phyloP scores from a whole-genome alignment of 2,329 filamentous ascomycete genomes.

The Zymoseptoria tritici region DNA sequence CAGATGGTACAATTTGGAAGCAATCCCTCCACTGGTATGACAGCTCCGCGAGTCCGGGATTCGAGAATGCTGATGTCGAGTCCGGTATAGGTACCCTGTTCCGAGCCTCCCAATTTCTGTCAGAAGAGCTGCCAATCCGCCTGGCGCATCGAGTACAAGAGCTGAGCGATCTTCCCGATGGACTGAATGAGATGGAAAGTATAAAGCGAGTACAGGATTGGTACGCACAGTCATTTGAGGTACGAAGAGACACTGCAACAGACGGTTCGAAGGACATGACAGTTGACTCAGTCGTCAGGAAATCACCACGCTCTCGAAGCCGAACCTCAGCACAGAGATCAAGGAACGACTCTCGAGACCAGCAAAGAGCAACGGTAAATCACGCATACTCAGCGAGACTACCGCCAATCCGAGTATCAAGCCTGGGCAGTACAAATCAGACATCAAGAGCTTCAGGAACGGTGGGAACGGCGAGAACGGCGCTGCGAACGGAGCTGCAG shows the following conservation, averaged over 20 bases:
- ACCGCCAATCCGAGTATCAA: slow-evolving; percentile 86
- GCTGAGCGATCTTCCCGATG: slow-evolving; percentile 84
- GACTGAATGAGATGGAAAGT: slow-evolving; percentile 94
- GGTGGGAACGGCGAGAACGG: slow-evolving; percentile 41
- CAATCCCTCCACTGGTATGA: slow-evolving; percentile 75
- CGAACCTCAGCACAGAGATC: slow-evolving; percentile 66
- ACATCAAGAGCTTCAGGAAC: slow-evolving; percentile 43
- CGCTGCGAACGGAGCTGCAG: slow-evolving; percentile 35
- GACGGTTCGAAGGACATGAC: background rate
- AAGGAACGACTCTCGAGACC: slow-evolving; percentile 71
- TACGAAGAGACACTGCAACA: slow-evolving; percentile 40
- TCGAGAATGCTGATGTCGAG: slow-evolving; percentile 1
- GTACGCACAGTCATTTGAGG: slow-evolving; percentile 99
- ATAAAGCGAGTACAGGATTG: slow-evolving; percentile 92
- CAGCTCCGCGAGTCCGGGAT: background rate
- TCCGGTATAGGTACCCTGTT: slow-evolving; percentile 71
- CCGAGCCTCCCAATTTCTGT: slow-evolving; percentile 94
- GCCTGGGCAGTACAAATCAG: slow-evolving; percentile 69
- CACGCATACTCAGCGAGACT: slow-evolving; percentile 67
- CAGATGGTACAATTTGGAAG: slow-evolving; percentile 99
- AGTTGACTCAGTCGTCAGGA: slow-evolving; percentile 50
- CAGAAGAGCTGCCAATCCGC: slow-evolving; percentile 94
- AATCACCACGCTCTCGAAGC: slow-evolving; percentile 79
- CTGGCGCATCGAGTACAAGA: slow-evolving; percentile 95
- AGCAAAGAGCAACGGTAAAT: slow-evolving; percentile 50